Conservation (phyloP, 2,329 filamentous ascomycete genomes). For the Rhynchosporium graminicola region DNA sequence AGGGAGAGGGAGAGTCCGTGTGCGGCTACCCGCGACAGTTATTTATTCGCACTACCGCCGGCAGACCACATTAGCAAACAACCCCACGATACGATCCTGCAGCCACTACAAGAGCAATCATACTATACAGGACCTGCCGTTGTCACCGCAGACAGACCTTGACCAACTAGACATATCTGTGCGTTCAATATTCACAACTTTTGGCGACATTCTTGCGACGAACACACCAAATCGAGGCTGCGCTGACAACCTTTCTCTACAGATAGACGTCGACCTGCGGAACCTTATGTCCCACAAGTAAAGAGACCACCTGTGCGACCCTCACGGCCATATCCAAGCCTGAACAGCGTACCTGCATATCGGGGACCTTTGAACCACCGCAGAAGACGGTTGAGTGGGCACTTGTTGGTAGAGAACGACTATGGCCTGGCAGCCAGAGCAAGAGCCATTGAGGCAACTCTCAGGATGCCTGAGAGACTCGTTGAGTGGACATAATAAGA, state of each 20-base stretch:
- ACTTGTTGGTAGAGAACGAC: constrained; percentile 28
- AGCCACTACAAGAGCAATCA: constrained; percentile 13
- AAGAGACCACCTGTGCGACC: constrained; percentile 38
- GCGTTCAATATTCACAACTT: background rate
- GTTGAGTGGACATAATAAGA: constrained; percentile 78
- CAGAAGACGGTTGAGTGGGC: constrained; percentile 27
- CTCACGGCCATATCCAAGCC: constrained; percentile 28
- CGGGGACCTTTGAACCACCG: constrained; percentile 28
- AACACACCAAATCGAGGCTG: background rate
- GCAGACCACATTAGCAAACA: constrained; percentile 20
- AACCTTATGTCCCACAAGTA: constrained; percentile 39
- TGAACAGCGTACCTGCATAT: constrained; percentile 38
- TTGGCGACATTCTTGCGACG: background rate
- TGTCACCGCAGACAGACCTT: constrained; percentile 5
- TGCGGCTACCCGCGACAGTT: constrained; percentile 15
- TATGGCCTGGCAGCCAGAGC: constrained; percentile 93
- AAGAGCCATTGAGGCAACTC: constrained; percentile 86
- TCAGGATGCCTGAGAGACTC: constrained; percentile 89
- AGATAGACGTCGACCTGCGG: constrained; percentile 35
- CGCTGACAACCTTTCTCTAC: constrained; percentile 19
- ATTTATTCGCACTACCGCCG: constrained; percentile 8
- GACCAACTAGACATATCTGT: background rate
- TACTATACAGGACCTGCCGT: constrained; percentile 14
- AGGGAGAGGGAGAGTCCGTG: constrained; percentile 4
- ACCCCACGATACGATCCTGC: constrained; percentile 15